These are phyloP conservation scores for Penicillium sp. DNA, from an alignment of 2,329 filamentous ascomycete genomes.

Conservation along the genomic window DNA sequence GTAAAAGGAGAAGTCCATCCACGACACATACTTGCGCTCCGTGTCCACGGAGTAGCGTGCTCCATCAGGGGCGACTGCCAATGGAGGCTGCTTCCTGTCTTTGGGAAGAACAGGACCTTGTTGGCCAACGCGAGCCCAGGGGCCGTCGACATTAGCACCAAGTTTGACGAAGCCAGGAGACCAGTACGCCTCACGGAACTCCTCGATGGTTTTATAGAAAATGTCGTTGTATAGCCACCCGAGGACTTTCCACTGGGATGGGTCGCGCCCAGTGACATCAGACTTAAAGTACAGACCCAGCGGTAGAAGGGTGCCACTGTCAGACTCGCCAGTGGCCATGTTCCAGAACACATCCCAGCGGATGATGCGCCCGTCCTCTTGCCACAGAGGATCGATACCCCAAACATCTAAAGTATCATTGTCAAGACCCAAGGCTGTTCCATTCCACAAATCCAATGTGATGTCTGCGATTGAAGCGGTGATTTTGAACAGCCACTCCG, in stretches of 20 bases:
- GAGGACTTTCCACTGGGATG: slow-evolving; percentile 18
- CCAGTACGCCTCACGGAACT: slow-evolving; percentile 20
- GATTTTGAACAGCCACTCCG: slow-evolving; percentile 19
- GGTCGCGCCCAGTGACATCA: slow-evolving; percentile 22
- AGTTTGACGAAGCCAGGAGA: slow-evolving; percentile 21
- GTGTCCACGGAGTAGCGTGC: slow-evolving; percentile 20
- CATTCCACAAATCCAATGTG: slow-evolving; percentile 20
- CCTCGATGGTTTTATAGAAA: slow-evolving; percentile 21
- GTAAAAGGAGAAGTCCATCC: slow-evolving; percentile 24
- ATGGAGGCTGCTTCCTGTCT: slow-evolving; percentile 19
- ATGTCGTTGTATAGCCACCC: slow-evolving; percentile 24
- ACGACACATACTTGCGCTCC: slow-evolving; percentile 18
- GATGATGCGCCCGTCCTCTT: slow-evolving; percentile 19
- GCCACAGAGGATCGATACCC: slow-evolving; percentile 22
- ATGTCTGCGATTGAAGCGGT: slow-evolving; percentile 21
- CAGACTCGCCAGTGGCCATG: slow-evolving; percentile 13
- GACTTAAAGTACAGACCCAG: slow-evolving; percentile 21
- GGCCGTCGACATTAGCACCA: slow-evolving; percentile 17
- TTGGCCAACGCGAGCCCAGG: slow-evolving; percentile 21
- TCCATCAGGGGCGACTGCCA: slow-evolving; percentile 17
- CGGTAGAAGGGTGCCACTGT: slow-evolving; percentile 13
- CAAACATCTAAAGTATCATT: slow-evolving; percentile 21
- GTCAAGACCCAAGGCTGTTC: slow-evolving; percentile 19
- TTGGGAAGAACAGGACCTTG: slow-evolving; percentile 12
- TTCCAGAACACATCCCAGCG: slow-evolving; percentile 24